Base-by-base conservation (phyloP, 2,329 filamentous ascomycete genomes). In the Neonectria ditissima region DNA sequence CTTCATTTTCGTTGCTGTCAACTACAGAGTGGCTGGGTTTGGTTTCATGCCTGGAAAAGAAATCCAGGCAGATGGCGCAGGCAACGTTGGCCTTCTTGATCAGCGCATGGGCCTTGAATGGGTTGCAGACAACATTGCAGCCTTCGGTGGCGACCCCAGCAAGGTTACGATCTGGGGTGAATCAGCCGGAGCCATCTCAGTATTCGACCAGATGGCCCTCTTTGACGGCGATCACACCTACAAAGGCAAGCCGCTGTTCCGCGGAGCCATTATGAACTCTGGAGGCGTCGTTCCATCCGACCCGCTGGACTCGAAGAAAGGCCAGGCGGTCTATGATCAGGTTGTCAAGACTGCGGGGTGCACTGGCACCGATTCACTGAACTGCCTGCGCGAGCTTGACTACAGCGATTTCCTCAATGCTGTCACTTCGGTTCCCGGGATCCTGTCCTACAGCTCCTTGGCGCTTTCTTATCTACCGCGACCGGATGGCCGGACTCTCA, bases 91-190 rank as follows among this genome's bases (percentile, higher is more conserved):
- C 2, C 78, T 90, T 2, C 78, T 86, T 0, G 89, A 91, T 67
- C 88, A 91, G 71, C 79, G 87, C 24, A 77, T 87, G 9, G 88
- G 83, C 0, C 76, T 91, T 18, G 70, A 90, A 63, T 91, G 89
- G 89, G 82, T 89, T 0, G 83, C 86, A 4, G 86, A 89, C 65
- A 89, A 91, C 68, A 90, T 91, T 61, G 84, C 80, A 0, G 79
- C 83, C 1, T 92, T 92, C 73, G 90, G 90, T 2, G 90, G 89
- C 2, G 89, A 92, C 69, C 86, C 89, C 0, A 77, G 80, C 4
- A 87, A 87, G 66, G 88, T 91, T 6, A 91, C 88, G 0, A 86
- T 91, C 54, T 90, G 86, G 85, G 89, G 89, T 4, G 85, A 91
- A 72, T 84, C 81, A 0, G 85, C 86, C 0, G 86, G 86, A 1